These are phyloP conservation scores for Lentinula detonsa DNA, from an alignment of 768 basidiomycete species.

Conservation along the genomic window DNA sequence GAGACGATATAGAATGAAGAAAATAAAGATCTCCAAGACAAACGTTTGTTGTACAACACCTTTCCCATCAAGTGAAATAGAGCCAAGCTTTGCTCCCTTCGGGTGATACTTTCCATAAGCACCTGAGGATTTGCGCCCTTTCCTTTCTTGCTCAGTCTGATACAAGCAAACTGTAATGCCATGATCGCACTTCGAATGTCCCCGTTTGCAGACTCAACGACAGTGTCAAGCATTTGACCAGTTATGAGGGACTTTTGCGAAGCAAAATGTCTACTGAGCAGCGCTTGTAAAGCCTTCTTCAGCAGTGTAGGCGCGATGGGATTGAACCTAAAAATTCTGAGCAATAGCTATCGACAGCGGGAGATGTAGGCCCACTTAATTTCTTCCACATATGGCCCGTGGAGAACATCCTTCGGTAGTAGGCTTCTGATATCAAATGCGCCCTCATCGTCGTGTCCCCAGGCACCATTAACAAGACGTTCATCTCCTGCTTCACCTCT, in stretches of 20 bases:
- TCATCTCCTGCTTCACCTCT: slow-evolving; percentile 63
- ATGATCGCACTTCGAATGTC: slow-evolving; percentile 94
- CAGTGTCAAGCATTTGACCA: slow-evolving; percentile 61
- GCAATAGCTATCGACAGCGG: background rate
- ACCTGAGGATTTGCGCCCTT: slow-evolving; percentile 17
- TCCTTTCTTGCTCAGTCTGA: slow-evolving; percentile 31
- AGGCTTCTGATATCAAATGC: slow-evolving; percentile 65
- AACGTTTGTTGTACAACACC: slow-evolving; percentile 93
- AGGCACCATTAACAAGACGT: slow-evolving; percentile 30
- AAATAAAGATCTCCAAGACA: slow-evolving; percentile 15
- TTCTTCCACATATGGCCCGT: slow-evolving; percentile 72
- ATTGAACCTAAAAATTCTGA: slow-evolving; percentile 61
- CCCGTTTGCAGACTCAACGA: slow-evolving; percentile 78
- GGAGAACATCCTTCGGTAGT: slow-evolving; percentile 60
- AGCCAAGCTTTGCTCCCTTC: slow-evolving; percentile 79
- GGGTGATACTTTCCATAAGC: slow-evolving; percentile 68
- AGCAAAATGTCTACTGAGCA: slow-evolving; percentile 46
- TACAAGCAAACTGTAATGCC: slow-evolving; percentile 82
- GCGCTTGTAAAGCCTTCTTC: slow-evolving; percentile 64
- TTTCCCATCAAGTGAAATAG: slow-evolving; percentile 93
- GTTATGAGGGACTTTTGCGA: slow-evolving; percentile 1
- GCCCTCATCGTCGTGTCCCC: slow-evolving; percentile 38
- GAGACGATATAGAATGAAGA: background rate
- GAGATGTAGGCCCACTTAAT: slow-evolving; percentile 48
- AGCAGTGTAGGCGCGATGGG: slow-evolving; percentile 87